phyloP scores from a whole-genome alignment of 768 basidiomycete genomes.

The Agaricus sinodeliciosus region DNA sequence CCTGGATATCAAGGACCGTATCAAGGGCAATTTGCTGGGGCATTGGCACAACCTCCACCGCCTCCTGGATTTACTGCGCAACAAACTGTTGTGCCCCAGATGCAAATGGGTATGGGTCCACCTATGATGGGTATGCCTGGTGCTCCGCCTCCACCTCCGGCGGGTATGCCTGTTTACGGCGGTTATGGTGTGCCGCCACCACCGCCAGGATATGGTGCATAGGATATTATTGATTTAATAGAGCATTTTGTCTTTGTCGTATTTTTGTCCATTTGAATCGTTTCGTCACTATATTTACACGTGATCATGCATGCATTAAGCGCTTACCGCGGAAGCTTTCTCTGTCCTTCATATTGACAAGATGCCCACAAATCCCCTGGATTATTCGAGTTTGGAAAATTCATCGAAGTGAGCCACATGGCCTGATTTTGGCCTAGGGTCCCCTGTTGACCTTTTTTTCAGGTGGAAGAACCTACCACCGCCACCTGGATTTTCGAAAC shows the following conservation, averaged over 20 bases:
- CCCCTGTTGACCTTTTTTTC: background rate
- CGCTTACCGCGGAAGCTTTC: background rate
- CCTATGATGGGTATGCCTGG: conserved; percentile 27
- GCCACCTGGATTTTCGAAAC: conserved; percentile 60
- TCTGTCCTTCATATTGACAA: background rate
- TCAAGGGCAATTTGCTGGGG: conserved; percentile 92
- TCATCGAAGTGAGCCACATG: conserved; percentile 9
- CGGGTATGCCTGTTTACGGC: conserved; percentile 22
- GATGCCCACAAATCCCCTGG: conserved; percentile 4
- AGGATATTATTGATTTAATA: background rate
- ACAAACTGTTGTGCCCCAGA: conserved; percentile 54
- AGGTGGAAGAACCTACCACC: conserved; percentile 63
- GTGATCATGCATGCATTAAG: background rate
- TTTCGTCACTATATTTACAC: background rate
- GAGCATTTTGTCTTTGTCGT: background rate
- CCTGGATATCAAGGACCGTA: conserved; percentile 72
- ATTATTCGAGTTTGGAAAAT: conserved; percentile 12
- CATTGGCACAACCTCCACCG: conserved; percentile 74
- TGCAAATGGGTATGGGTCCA: conserved; percentile 35
- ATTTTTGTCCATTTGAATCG: background rate
- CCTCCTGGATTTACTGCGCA: conserved; percentile 76
- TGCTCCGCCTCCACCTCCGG: conserved; percentile 19
- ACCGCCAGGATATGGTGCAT: conserved; percentile 51
- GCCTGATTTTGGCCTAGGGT: background rate
- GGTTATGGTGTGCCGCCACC: conserved; percentile 43